Percentiles rank a stretch among this genome's conserved stretches.
These are phyloP conservation scores for Colletotrichum sansevieriae DNA, from an alignment of 2,329 filamentous ascomycete species.

Conservation along the genomic window DNA sequence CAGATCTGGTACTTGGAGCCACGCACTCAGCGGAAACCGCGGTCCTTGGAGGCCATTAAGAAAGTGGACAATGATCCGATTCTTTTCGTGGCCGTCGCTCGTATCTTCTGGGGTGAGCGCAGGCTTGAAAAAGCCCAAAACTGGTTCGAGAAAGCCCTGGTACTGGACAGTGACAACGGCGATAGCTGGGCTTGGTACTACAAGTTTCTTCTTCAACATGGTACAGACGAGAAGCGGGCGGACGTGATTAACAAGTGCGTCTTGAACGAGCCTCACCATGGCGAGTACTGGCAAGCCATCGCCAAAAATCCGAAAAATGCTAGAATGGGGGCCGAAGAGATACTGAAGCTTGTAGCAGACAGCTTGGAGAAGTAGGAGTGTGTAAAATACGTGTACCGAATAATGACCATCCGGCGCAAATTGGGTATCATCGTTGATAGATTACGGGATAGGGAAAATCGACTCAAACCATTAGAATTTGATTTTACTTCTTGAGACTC, in stretches of 20 bases:
- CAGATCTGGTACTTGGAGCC: slow-evolving; percentile 95
- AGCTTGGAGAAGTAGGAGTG: slow-evolving; percentile 50
- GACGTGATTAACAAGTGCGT: slow-evolving; percentile 88
- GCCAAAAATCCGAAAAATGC: slow-evolving; percentile 90
- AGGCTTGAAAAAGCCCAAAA: slow-evolving; percentile 92
- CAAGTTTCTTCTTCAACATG: slow-evolving; percentile 92
- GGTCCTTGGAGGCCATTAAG: slow-evolving; percentile 94
- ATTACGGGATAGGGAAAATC: neutral
- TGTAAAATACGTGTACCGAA: slow-evolving; percentile 10
- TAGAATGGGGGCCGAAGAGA: slow-evolving; percentile 79
- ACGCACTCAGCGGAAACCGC: slow-evolving; percentile 91
- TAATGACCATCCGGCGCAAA: neutral
- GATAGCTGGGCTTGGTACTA: slow-evolving; percentile 99
- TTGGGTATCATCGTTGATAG: neutral
- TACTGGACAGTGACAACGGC: slow-evolving; percentile 87
- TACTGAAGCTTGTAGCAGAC: slow-evolving; percentile 82
- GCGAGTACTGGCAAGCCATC: slow-evolving; percentile 89
- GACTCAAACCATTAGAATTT: slow-evolving; percentile 22
- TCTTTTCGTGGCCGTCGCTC: slow-evolving; percentile 90
- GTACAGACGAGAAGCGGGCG: slow-evolving; percentile 89
- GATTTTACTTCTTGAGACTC: slow-evolving; percentile 22
- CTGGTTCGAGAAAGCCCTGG: slow-evolving; percentile 97
- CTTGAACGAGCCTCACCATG: slow-evolving; percentile 88
- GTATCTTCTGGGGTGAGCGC: slow-evolving; percentile 96
- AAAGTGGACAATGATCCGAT: slow-evolving; percentile 93